Evolutionary conservation across 768 basidiomycete genomes (phyloP).

Genomic region (Collybia nuda): DNA sequence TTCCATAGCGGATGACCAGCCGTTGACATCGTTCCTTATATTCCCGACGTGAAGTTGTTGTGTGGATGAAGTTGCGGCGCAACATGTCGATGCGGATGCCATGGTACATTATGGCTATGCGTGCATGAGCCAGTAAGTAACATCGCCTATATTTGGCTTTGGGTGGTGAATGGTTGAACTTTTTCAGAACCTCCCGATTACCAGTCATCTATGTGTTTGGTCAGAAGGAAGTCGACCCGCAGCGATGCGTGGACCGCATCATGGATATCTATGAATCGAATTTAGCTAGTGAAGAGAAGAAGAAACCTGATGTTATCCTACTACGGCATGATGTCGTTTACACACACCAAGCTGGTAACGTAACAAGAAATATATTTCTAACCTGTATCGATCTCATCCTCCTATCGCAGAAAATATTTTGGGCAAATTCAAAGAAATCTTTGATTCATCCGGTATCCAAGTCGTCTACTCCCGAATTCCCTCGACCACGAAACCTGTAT

Average conservation of each 20-base stretch:
- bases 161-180: conserved; percentile 2
- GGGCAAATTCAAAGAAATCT: conserved; percentile 20
- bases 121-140: conserved; percentile 84
- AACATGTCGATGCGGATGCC: conserved; percentile 89
- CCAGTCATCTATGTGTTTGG: conserved; percentile 93
- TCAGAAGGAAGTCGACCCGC: conserved; percentile 60
- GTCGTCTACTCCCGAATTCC: conserved; percentile 38
- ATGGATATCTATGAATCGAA: conserved; percentile 26
- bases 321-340: conserved; percentile 81
- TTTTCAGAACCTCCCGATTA: conserved; percentile 77
- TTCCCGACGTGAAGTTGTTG: conserved; percentile 66
- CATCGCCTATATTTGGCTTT: not conserved
- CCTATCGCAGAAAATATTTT: conserved; percentile 31
- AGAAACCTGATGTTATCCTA: conserved; percentile 35
- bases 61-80: conserved; percentile 93
- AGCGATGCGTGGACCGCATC: conserved; percentile 46
- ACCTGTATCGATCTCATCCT: conserved; percentile 6
- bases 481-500: conserved; percentile 17
- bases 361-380: not conserved
- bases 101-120: conserved; percentile 97
- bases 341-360: conserved; percentile 61
- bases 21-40: conserved; percentile 8
- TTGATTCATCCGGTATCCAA: conserved; percentile 21
- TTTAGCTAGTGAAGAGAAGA: conserved; percentile 1
- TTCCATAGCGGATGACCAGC: conserved; percentile 8